phyloP scores from a whole-genome alignment of 768 basidiomycete genomes.

The Gelatoporia subvermispora region DNA sequence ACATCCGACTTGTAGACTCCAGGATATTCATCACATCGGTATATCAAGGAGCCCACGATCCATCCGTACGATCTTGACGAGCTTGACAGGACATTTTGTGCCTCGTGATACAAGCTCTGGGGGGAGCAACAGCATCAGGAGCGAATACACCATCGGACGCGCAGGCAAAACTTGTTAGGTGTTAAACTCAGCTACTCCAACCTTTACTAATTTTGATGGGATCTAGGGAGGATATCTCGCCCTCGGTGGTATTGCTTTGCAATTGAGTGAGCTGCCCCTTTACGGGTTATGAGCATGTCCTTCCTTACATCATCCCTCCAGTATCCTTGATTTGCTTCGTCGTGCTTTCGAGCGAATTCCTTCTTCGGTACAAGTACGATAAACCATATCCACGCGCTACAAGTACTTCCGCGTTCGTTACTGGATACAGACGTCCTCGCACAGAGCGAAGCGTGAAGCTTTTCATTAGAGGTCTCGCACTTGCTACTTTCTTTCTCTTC shows the following conservation, averaged over 20 bases:
- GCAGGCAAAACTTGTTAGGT: slow-evolving; percentile 8
- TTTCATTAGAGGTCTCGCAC: slow-evolving; percentile 19
- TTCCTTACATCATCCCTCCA: neutral
- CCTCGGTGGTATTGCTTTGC: slow-evolving; percentile 25
- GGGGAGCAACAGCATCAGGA: slow-evolving; percentile 28
- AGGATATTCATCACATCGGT: slow-evolving; percentile 26
- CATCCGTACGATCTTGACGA: neutral
- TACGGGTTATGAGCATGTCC: neutral
- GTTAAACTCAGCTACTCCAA: no score
- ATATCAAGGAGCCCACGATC: neutral
- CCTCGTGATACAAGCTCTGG: slow-evolving; percentile 35
- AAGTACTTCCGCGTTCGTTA: neutral
- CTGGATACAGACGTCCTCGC: neutral
- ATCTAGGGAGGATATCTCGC: slow-evolving; percentile 24
- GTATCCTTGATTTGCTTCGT: slow-evolving; percentile 29
- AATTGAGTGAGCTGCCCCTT: slow-evolving; percentile 16
- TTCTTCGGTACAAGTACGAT: slow-evolving; percentile 34
- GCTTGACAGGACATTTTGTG: slow-evolving; percentile 30
- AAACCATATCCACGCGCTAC: slow-evolving; percentile 25
- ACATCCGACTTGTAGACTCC: slow-evolving; percentile 14
- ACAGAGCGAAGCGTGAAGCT: slow-evolving; percentile 19
- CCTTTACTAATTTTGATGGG: no score
- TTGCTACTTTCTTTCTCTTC: slow-evolving; percentile 23
- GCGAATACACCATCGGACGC: slow-evolving; percentile 25
- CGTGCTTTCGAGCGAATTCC: slow-evolving; percentile 40